Evolutionary conservation across 164 flowering plant species (phyloP).

Genomic region (Macadamia tetraphylla): DNA sequence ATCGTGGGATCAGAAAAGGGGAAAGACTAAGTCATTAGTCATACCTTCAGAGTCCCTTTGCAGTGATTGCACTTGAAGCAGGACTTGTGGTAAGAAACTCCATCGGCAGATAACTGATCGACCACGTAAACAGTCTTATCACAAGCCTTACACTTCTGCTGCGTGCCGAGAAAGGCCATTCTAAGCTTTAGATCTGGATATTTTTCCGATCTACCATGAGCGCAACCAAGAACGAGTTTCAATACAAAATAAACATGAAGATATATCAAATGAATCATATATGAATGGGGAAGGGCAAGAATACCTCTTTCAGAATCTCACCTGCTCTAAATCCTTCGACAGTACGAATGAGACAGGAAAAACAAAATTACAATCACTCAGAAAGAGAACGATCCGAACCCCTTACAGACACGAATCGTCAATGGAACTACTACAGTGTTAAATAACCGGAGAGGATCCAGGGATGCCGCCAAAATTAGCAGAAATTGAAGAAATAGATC

Average conservation of each 20-base stretch:
- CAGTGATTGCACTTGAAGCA: slow-evolving; percentile 95
- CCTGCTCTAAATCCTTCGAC: slow-evolving; percentile 1
- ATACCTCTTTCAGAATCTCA: background rate
- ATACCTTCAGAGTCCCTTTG: slow-evolving; percentile 86
- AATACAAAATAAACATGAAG: background rate
- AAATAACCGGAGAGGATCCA: background rate
- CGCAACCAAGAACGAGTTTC: background rate
- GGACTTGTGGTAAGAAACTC: slow-evolving; percentile 76
- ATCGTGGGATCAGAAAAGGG: background rate
- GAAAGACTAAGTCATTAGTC: background rate
- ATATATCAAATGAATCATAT: background rate
- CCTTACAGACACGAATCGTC: background rate
- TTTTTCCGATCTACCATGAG: slow-evolving; percentile 2
- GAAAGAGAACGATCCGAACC: background rate
- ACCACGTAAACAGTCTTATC: slow-evolving; percentile 88
- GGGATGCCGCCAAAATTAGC: background rate
- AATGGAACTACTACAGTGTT: background rate
- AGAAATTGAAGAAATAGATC: background rate
- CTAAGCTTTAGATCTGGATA: slow-evolving; percentile 22
- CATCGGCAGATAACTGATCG: slow-evolving; percentile 88
- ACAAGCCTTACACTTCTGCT: slow-evolving; percentile 91
- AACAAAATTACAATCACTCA: background rate
- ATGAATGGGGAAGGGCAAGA: too few relatives aligned
- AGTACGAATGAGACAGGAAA: background rate
- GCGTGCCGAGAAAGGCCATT: slow-evolving; percentile 89